A percentile compares a stretch with the other conserved stretches of the same genome.
phyloP scores from a whole-genome alignment of 2,329 filamentous ascomycete genomes.

The Botryotinia narcissicola region DNA sequence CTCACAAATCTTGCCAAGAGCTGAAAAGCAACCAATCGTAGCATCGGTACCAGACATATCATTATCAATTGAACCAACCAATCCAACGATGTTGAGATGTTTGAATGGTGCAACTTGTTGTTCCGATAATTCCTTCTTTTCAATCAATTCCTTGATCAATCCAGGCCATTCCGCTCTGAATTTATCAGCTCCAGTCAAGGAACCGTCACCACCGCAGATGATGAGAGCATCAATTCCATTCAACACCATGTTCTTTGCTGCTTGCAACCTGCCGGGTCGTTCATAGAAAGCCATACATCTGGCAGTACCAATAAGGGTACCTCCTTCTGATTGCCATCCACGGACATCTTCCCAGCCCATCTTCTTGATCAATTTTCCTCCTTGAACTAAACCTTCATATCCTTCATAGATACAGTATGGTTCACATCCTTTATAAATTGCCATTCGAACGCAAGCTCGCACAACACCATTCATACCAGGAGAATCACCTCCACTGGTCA shows the following conservation, averaged over 20 bases:
- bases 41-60: conserved; percentile 96
- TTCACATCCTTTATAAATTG: conserved; percentile 79
- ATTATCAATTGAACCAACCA: conserved; percentile 98
- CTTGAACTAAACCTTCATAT: conserved; percentile 90
- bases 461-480: conserved; percentile 75
- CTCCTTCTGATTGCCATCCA: conserved; percentile 89
- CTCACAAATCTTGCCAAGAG: conserved; percentile 88
- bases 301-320: conserved; percentile 93
- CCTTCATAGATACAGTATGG: conserved; percentile 85
- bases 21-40: conserved; percentile 95
- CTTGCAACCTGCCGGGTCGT: conserved; percentile 75
- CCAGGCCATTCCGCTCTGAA: conserved; percentile 92
- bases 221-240: conserved; percentile 94
- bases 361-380: conserved; percentile 81
- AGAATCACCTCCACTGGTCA: conserved; percentile 73
- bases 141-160: conserved; percentile 79
- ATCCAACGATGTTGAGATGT: conserved; percentile 91
- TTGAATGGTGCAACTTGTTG: conserved; percentile 74
- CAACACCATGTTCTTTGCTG: conserved; percentile 91
- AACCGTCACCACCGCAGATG: conserved; percentile 96
- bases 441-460: conserved; percentile 79
- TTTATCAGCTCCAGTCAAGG: conserved; percentile 89
- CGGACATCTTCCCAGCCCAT: conserved; percentile 93
- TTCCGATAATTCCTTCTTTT: conserved; percentile 65
- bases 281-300: conserved; percentile 91